Base-by-base conservation (phyloP, 1,284 basidiomycete species). In the Sporisorium iseilematis-ciliati region DNA sequence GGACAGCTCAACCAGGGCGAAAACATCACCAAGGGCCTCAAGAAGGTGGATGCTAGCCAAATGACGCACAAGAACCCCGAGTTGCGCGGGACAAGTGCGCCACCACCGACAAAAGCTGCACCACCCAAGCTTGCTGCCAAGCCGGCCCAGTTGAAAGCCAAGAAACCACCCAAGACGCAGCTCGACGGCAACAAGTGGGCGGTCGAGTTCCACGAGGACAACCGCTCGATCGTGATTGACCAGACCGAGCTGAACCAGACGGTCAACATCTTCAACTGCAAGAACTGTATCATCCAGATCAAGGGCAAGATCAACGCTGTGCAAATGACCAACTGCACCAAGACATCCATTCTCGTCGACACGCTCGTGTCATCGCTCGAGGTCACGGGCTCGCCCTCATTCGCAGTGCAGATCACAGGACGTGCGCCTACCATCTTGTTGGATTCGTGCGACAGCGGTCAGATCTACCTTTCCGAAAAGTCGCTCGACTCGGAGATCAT, bases 31-130 rank as follows among this genome's bases (percentile, higher is more conserved):
- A 93, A 92, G 80, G 91, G 92, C 7, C 86, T 99, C 77, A 91
- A 92, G 79, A 98, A 97, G 86, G 97, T 99, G 20, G 94, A 97
- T 85, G 91, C 91, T 87, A 95, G 92, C 78, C 91, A 97, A 86
- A 96, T 96, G 95, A 98, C 95, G 7, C 97, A 99, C 88, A 98
- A 99, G 89, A 99, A 99, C 82, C 96, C 97, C 0, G 89, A 90
- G 16, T 87, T 99, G 45, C 86, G 90, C 25, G 89, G 89, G 61
- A 87, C 88, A 11, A 45, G 50, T 5, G 46, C 64, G 4, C 29
- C 57, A 4, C 25, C 50, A 38, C 51, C 64, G 7, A 43, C 57
- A 38, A 81, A 81, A 59, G 58, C 77, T 18, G 57, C 77, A 10
- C 78, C 78, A 12, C 80, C 82, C 21, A 67, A 61, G 52, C 76